A percentile compares a stretch with the other conserved stretches of the same genome.
These are phyloP conservation scores for Pinus albicaulis DNA, from an alignment of 75 land plant species.

Conservation along the genomic window DNA sequence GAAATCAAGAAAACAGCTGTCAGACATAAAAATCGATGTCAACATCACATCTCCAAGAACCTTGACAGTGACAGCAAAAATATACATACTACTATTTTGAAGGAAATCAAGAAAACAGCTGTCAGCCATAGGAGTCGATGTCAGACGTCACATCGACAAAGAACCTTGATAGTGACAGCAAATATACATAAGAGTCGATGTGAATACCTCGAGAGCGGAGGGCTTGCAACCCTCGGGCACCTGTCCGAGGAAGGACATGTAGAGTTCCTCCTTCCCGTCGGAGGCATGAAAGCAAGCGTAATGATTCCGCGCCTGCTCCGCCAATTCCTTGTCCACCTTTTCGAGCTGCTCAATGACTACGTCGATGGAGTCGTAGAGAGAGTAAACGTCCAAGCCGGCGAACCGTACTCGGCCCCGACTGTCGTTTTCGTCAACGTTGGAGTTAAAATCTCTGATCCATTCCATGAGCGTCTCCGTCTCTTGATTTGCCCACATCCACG, in stretches of 20 bases:
- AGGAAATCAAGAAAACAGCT: no score
- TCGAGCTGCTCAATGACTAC: slow-evolving; percentile 1
- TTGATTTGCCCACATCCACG: slow-evolving; percentile 26
- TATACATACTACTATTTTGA: no score
- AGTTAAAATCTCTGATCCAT: slow-evolving; percentile 4
- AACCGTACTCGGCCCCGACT: slow-evolving; percentile 9
- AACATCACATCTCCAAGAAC: no score
- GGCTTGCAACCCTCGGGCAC: slow-evolving; percentile 10
- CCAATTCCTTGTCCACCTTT: not conserved
- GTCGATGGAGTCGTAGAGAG: slow-evolving; percentile 21
- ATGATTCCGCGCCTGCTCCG: not conserved
- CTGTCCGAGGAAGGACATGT: not conserved
- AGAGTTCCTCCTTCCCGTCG: slow-evolving; percentile 1
- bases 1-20: no score
- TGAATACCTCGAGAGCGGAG: not conserved
- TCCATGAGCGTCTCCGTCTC: slow-evolving; percentile 11
- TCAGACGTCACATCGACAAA: no score
- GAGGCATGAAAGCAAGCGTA: slow-evolving; percentile 20
- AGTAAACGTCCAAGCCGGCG: slow-evolving; percentile 23
- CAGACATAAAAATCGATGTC: no score
- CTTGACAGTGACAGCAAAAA: no score
- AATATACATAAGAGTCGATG: not conserved
- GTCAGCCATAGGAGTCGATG: no score
- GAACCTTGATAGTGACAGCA: no score
- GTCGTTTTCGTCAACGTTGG: not conserved